Conservation (phyloP, 768 basidiomycete genomes). For the Boletus pseudopeckii region DNA sequence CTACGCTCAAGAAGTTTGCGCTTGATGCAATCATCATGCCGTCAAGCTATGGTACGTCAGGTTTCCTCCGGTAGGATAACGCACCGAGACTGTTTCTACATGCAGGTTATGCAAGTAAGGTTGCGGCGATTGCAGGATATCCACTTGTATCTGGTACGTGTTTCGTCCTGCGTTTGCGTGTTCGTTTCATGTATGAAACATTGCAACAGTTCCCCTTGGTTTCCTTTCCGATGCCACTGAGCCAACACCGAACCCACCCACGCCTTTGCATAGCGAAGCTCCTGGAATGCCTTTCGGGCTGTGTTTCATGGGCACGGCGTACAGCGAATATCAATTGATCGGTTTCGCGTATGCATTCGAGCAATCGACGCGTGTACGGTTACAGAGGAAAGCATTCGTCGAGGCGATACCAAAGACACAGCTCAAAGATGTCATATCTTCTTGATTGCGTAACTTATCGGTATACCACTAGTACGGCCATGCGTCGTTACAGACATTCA, state of each 20-base stretch:
- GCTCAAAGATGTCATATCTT: slow-evolving; percentile 31
- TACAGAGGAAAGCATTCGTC: slow-evolving; percentile 44
- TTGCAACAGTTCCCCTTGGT: slow-evolving; percentile 38
- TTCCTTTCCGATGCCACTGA: slow-evolving; percentile 34
- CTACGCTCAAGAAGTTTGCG: slow-evolving; percentile 40
- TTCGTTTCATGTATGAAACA: slow-evolving; percentile 27
- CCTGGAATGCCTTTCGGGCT: slow-evolving; percentile 44
- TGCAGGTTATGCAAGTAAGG: slow-evolving; percentile 26
- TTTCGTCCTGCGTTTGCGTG: not conserved
- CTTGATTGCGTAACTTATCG: not conserved
- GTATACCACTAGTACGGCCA: not conserved
- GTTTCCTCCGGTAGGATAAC: not conserved
- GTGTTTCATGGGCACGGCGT: slow-evolving; percentile 44
- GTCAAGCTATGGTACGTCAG: slow-evolving; percentile 13
- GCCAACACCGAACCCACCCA: slow-evolving; percentile 28
- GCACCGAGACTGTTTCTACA: not conserved
- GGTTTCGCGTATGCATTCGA: slow-evolving; percentile 47
- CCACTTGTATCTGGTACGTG: slow-evolving; percentile 33
- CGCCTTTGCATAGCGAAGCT: slow-evolving; percentile 32
- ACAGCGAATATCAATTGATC: slow-evolving; percentile 42
- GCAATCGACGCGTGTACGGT: slow-evolving; percentile 53
- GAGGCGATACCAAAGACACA: slow-evolving; percentile 59
- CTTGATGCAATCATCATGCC: slow-evolving; percentile 55
- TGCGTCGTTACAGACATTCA: not conserved
- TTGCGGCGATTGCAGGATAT: slow-evolving; percentile 36